These are phyloP conservation scores for Trypanosoma platydactyli DNA, from an alignment of 208 protist genomes.

Conservation along the genomic window DNA sequence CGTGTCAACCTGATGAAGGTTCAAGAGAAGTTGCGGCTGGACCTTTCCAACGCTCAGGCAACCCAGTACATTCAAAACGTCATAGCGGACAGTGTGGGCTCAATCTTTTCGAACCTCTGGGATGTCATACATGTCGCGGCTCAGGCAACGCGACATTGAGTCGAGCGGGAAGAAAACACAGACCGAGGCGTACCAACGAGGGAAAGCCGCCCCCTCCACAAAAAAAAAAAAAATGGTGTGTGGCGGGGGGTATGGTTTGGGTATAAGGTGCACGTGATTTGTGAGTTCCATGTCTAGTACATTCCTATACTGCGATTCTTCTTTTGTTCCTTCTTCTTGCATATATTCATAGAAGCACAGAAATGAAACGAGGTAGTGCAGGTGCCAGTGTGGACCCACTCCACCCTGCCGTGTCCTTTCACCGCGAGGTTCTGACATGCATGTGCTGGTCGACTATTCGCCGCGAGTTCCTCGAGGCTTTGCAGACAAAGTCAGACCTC, in stretches of 20 bases:
- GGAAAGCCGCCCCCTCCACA: neutral
- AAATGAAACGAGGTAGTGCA: slow-evolving; percentile 56
- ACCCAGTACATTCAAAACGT: slow-evolving; percentile 92
- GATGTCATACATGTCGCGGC: slow-evolving; percentile 89
- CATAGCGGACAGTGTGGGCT: slow-evolving; percentile 93
- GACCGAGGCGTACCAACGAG: neutral
- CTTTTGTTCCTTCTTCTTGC: slow-evolving; percentile 10
- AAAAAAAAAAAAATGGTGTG: slow-evolving; percentile 1
- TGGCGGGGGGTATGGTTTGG: neutral
- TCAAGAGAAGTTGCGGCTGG: slow-evolving; percentile 93
- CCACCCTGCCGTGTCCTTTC: slow-evolving; percentile 73
- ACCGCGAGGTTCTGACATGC: slow-evolving; percentile 77
- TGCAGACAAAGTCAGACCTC: slow-evolving; percentile 32
- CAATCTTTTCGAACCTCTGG: slow-evolving; percentile 91
- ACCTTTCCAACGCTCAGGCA: slow-evolving; percentile 91
- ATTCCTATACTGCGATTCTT: too few relatives aligned
- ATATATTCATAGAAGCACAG: neutral
- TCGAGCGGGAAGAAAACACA: neutral
- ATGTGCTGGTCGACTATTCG: slow-evolving; percentile 71
- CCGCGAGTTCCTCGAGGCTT: slow-evolving; percentile 58
- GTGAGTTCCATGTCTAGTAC: too few relatives aligned
- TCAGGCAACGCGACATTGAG: slow-evolving; percentile 68
- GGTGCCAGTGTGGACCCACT: slow-evolving; percentile 33
- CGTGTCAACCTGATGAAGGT: slow-evolving; percentile 78
- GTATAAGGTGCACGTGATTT: too few relatives aligned